Conservation (phyloP, 2,329 filamentous ascomycete genomes). For the Monosporascus sp. region DNA sequence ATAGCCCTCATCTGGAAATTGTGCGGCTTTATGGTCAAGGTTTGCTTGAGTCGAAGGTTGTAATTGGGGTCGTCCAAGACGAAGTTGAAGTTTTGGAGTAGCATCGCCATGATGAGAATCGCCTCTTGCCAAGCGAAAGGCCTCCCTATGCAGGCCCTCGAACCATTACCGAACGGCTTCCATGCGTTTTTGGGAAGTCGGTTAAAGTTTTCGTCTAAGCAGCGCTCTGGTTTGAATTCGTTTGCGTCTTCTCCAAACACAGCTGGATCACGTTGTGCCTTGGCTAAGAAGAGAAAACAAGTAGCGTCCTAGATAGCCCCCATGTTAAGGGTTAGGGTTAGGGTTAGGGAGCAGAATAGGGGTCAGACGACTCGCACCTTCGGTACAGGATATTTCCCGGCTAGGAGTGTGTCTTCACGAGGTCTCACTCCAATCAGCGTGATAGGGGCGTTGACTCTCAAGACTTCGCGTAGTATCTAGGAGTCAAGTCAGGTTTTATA, state of each 20-base stretch:
- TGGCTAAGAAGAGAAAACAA: slow-evolving; percentile 38
- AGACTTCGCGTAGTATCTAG: slow-evolving; percentile 56
- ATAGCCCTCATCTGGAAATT: slow-evolving; percentile 48
- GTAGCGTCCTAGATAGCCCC: too few species aligned
- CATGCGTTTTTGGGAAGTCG: slow-evolving; percentile 57
- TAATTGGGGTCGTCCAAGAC: slow-evolving; percentile 51
- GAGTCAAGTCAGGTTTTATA: not conserved
- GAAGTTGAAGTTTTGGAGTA: slow-evolving; percentile 60
- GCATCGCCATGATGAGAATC: slow-evolving; percentile 49
- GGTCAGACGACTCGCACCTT: slow-evolving; percentile 43
- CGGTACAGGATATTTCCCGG: slow-evolving; percentile 56
- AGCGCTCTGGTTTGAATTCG: slow-evolving; percentile 65
- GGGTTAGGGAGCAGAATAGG: too few species aligned
- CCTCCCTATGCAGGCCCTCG: slow-evolving; percentile 65
- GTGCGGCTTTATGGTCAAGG: slow-evolving; percentile 46
- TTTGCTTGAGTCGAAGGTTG: slow-evolving; percentile 38
- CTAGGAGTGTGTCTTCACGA: slow-evolving; percentile 47
- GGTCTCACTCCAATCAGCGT: slow-evolving; percentile 51
- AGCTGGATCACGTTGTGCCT: slow-evolving; percentile 55
- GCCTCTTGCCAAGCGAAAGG: slow-evolving; percentile 73
- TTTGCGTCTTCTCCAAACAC: slow-evolving; percentile 62
- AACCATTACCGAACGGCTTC: slow-evolving; percentile 73
- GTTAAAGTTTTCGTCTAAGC: slow-evolving; percentile 61
- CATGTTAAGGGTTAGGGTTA: not conserved
- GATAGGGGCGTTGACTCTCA: slow-evolving; percentile 58